Evolutionary conservation across 768 basidiomycete species (phyloP).

Genomic region (Sporobolomyces phaffii): DNA sequence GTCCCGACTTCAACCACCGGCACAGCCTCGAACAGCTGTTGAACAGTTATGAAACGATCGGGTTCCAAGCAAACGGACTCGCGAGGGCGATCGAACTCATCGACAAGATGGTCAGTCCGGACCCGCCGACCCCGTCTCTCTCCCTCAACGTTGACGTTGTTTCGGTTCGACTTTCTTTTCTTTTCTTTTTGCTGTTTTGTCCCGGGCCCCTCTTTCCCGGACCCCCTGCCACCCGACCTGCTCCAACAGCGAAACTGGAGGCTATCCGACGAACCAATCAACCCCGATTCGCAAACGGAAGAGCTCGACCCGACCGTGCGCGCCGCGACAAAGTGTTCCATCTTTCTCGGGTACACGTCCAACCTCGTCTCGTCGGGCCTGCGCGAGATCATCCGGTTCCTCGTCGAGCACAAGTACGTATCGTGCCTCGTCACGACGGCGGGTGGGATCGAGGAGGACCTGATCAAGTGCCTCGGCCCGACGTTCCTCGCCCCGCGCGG

Average conservation of each 20-base stretch:
- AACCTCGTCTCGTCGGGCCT: constrained; percentile 97
- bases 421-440: constrained; percentile 90
- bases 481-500: constrained; percentile 77
- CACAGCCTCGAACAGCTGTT: constrained; percentile 65
- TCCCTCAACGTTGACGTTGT: background rate
- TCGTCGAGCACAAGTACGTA: constrained; percentile 88
- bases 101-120: constrained; percentile 72
- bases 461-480: constrained; percentile 96
- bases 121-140: background rate
- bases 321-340: constrained; percentile 66
- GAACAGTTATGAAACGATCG: constrained; percentile 75
- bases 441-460: constrained; percentile 96
- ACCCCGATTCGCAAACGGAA: constrained; percentile 62
- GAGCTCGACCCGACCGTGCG: constrained; percentile 58
- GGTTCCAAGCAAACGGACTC: constrained; percentile 94
- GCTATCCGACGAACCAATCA: constrained; percentile 72
- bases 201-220: too few species aligned
- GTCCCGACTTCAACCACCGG: constrained; percentile 75
- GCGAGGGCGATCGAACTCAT: constrained; percentile 83
- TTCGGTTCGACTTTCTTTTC: background rate
- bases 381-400: constrained; percentile 81
- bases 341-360: constrained; percentile 97
- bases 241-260: constrained; percentile 80
- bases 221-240: too few species aligned
- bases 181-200: background rate